Conservation (phyloP, 1,284 basidiomycete genomes). For the Ustanciosporium gigantosporum region DNA sequence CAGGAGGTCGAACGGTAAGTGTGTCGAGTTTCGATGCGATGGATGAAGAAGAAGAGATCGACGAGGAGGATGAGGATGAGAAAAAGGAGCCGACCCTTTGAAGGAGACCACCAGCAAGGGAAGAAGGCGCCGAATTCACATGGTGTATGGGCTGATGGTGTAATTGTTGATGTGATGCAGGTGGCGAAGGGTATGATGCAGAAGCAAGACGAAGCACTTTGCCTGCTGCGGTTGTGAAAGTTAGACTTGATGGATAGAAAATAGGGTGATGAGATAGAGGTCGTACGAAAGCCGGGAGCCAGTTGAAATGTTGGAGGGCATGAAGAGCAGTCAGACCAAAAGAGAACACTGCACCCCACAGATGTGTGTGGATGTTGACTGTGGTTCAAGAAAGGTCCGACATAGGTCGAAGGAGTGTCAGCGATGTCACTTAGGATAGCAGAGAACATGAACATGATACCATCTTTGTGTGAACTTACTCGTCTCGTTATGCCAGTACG, state of each 20-base stretch:
- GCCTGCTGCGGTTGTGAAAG: slow-evolving; percentile 31
- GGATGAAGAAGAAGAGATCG: neutral
- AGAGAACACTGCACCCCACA: slow-evolving; percentile 76
- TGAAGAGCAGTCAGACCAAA: slow-evolving; percentile 63
- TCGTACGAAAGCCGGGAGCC: slow-evolving; percentile 33
- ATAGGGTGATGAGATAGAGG: slow-evolving; percentile 44
- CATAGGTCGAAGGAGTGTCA: neutral
- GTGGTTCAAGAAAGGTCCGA: neutral
- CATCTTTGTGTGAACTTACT: too few relatives aligned
- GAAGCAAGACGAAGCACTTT: slow-evolving; percentile 38
- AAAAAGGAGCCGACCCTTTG: slow-evolving; percentile 2
- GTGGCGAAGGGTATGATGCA: slow-evolving; percentile 20
- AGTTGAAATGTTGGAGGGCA: slow-evolving; percentile 29
- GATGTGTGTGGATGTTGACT: slow-evolving; percentile 90
- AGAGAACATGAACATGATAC: too few relatives aligned
- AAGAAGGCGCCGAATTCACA: neutral
- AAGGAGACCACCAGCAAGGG: slow-evolving; percentile 1
- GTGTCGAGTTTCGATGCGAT: neutral
- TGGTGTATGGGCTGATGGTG: too few relatives aligned
- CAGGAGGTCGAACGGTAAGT: slow-evolving; percentile 61
- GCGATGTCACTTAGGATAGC: neutral
- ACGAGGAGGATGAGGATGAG: neutral
- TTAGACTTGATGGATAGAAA: slow-evolving; percentile 42
- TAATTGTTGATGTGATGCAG: neutral
- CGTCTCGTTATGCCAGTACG: slow-evolving; percentile 60